These are phyloP conservation scores for Melastoma candidum DNA, from an alignment of 441 rosid genomes.

Conservation along the genomic window DNA sequence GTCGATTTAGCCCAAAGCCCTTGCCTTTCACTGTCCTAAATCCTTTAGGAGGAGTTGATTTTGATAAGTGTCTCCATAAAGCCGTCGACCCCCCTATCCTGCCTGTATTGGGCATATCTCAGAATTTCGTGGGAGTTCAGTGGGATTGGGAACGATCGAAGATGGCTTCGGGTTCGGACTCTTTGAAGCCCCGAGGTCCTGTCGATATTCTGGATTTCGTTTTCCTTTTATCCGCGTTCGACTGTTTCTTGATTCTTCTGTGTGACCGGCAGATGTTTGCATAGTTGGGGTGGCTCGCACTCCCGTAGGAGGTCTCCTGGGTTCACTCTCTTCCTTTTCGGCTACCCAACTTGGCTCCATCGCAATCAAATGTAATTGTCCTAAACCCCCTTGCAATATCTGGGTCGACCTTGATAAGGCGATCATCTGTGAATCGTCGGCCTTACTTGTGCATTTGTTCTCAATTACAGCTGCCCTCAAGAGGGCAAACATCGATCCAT, in stretches of 20 bases:
- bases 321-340: slow-evolving; percentile 76
- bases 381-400: not conserved
- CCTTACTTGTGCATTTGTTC: slow-evolving; percentile 3
- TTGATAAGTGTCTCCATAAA: too few relatives aligned
- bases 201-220: not conserved
- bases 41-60: too few relatives aligned
- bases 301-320: slow-evolving; percentile 82
- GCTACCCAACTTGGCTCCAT: slow-evolving; percentile 83
- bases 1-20: too few relatives aligned
- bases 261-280: slow-evolving; percentile 57
- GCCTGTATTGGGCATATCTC: not conserved
- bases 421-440: not conserved
- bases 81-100: not conserved
- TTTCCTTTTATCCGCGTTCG: not conserved
- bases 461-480: slow-evolving; percentile 49
- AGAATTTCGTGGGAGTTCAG: not conserved
- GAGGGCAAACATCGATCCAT: slow-evolving; percentile 73
- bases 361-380: slow-evolving; percentile 43
- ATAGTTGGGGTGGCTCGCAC: slow-evolving; percentile 87
- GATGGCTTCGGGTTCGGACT: slow-evolving; percentile 35
- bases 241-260: not conserved
- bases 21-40: too few relatives aligned
- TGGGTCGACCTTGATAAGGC: not conserved
- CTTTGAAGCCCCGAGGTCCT: slow-evolving; percentile 45
- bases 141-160: not conserved